phyloP scores from a whole-genome alignment of 2,329 filamentous ascomycete genomes.

The Lasiodiplodia sp. region DNA sequence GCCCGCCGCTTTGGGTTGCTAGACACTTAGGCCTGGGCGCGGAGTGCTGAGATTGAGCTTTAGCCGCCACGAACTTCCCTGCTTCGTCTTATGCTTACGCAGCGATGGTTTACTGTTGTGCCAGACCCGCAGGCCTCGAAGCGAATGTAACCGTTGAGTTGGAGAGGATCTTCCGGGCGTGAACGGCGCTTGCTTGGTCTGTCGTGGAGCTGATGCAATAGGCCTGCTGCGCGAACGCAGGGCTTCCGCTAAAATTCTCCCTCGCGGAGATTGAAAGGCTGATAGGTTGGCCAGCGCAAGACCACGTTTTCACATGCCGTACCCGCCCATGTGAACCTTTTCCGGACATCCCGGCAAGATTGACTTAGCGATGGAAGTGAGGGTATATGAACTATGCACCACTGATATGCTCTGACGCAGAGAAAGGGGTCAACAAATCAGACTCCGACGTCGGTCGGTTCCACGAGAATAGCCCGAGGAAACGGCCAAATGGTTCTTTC shows the following conservation, averaged over 20 bases:
- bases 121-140: background rate
- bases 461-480: background rate
- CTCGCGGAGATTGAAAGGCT: background rate
- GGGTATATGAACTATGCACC: background rate
- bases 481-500: background rate
- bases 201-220: background rate
- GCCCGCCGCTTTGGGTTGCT: background rate
- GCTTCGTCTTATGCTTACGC: background rate
- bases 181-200: background rate
- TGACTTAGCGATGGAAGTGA: background rate
- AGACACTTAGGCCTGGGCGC: background rate
- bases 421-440: too few species aligned
- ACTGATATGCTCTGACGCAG: background rate
- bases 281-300: background rate
- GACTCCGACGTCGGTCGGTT: background rate
- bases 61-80: background rate
- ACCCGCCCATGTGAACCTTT: background rate
- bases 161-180: background rate
- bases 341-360: background rate
- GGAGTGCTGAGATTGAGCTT: background rate
- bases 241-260: constrained; percentile 6
- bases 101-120: background rate
- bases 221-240: background rate
- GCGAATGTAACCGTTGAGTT: constrained; percentile 1
- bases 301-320: constrained; percentile 8